Evolutionary conservation across 2,329 filamentous ascomycete genomes (phyloP), one percentile per base, ranked within the genome.

Genomic region (Colletotrichum higginsianum): DNA sequence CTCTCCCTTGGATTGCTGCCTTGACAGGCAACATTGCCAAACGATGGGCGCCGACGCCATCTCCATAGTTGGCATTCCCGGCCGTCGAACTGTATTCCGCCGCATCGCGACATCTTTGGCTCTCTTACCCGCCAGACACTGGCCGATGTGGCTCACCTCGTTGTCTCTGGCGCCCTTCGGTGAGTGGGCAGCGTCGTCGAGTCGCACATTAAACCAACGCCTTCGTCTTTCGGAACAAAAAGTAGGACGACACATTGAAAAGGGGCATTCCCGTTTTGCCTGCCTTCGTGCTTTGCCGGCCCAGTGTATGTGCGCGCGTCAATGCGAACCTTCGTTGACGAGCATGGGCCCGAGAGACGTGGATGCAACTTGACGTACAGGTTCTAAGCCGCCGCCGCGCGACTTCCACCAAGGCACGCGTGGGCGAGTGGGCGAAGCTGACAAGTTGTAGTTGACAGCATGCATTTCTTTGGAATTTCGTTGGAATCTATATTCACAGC

Each of bases 211-310:
- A 46, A 18, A 35, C 40, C 8, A 52, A 16, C 40, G 49, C 21
- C 13, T 21, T 23, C 8, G 23, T 56, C 50, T 70, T 70, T 62
- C 57, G 68, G 62, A 71, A 71, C 63, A 23, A 61, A 52, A 21
- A n/a, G 38, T 38, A 16, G n/a, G 42, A 38, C 52, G 38, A 67
- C 42, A 52, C 30, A 30, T 30, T 30, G 40, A 40, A 56, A 35
- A 67, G 42, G 42, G 67, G 56, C 44, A 16, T 30, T 50, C 30
- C n/a, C 9, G 30, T 9, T 49, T n/a, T 47, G 50, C 12, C 21
- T 30, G 13, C 11, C 38, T 30, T 23, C n/a, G 15, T 23, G 26
- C 52, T 30, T 30, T 18, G 42, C 42, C 47, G 49, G 21, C 13
- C n/a, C 7, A 21, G 35, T 38, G 38, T 42, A n/a, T 12, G 16